A percentile compares a stretch with the other conserved stretches of the same genome.
Evolutionary conservation across 306 rosid species (phyloP).

Genomic region (Vachellia collinsii): DNA sequence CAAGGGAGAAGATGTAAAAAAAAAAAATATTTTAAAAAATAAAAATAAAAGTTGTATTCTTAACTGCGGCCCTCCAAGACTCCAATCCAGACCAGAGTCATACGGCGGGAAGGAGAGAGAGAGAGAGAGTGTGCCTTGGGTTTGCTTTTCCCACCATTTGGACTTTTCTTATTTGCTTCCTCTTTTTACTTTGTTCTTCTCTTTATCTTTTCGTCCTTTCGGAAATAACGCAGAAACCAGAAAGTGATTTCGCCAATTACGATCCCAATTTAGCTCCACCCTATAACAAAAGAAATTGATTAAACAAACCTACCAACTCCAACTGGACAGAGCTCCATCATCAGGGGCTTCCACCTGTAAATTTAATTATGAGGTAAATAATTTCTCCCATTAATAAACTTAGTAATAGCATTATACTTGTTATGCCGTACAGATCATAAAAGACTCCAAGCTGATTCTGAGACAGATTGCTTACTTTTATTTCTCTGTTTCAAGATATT

Average conservation of each 20-base stretch:
- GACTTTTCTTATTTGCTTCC: not conserved
- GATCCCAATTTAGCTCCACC: slow-evolving; percentile 38
- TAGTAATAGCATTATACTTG: not conserved
- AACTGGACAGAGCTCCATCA: not conserved
- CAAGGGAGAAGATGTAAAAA: not conserved
- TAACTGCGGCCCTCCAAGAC: not conserved
- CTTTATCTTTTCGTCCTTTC: slow-evolving; percentile 5
- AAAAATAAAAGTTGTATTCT: not conserved
- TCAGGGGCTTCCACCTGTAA: not conserved
- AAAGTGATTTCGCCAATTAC: slow-evolving; percentile 48
- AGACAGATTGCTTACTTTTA: not conserved
- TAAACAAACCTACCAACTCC: not conserved
- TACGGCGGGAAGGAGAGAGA: not conserved
- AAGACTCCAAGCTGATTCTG: not conserved
- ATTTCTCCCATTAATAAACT: not conserved
- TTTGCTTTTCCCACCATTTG: not conserved
- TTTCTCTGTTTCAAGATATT: slow-evolving; percentile 3
- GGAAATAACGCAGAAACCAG: slow-evolving; percentile 24
- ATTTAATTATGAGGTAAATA: not conserved
- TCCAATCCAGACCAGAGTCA: not conserved
- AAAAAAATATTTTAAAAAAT: not conserved
- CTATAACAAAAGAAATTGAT: slow-evolving; percentile 26
- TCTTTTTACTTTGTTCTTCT: not conserved
- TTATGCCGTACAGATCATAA: not conserved
- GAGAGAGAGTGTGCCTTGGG: not conserved